Evolutionary conservation across 345 rosid genomes (phyloP).

Genomic region (Ceriops tagal): DNA sequence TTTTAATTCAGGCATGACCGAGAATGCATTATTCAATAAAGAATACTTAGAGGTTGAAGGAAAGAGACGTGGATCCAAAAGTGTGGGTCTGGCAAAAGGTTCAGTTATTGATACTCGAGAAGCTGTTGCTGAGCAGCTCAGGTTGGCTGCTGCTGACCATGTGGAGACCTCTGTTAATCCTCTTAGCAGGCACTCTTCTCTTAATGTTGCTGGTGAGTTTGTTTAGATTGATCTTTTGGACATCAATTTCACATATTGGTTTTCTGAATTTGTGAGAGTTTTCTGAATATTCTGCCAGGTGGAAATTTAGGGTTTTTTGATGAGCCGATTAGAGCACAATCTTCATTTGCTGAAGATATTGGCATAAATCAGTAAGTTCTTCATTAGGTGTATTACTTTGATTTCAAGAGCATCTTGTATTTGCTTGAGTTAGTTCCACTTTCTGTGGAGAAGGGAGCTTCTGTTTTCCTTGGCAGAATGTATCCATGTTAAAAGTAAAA

Average conservation of each 20-base stretch:
- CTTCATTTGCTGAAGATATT: slow-evolving; percentile 35
- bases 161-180: slow-evolving; percentile 27
- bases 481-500: neutral
- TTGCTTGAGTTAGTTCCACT: neutral
- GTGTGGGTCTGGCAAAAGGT: slow-evolving; percentile 28
- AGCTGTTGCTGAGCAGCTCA: slow-evolving; percentile 28
- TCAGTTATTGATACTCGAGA: slow-evolving; percentile 40
- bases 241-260: neutral
- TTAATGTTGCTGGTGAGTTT: slow-evolving; percentile 30
- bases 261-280: neutral
- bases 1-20: slow-evolving; percentile 27
- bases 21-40: slow-evolving; percentile 23
- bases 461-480: neutral
- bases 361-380: slow-evolving; percentile 42
- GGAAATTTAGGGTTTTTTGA: slow-evolving; percentile 37
- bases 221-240: neutral
- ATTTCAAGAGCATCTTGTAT: neutral
- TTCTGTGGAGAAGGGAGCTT: neutral
- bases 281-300: slow-evolving; percentile 15
- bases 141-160: slow-evolving; percentile 27
- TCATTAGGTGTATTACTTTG: neutral
- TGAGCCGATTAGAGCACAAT: slow-evolving; percentile 28
- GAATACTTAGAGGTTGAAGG: slow-evolving; percentile 36
- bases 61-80: slow-evolving; percentile 29
- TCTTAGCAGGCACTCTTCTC: slow-evolving; percentile 39